Conservation (phyloP, 768 basidiomycete species). For the Piloderma croceum region DNA sequence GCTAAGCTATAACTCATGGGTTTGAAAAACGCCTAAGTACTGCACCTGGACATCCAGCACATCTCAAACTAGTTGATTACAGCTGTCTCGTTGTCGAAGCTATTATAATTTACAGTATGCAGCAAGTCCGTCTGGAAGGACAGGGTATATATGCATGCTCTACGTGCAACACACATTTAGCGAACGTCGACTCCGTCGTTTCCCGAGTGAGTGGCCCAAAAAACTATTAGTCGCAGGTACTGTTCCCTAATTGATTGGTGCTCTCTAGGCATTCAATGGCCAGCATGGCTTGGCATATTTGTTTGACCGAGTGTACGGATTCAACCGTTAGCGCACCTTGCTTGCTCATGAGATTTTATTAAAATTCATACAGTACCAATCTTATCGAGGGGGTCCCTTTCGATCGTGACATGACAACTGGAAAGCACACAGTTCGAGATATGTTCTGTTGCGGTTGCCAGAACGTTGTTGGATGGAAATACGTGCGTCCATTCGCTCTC, state of each 20-base stretch:
- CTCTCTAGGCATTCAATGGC: conserved; percentile 91
- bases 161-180: conserved; percentile 82
- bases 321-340: conserved; percentile 2
- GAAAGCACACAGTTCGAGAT: conserved; percentile 92
- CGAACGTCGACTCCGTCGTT: conserved; percentile 88
- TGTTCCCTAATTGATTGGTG: conserved; percentile 13
- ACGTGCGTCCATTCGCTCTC: conserved; percentile 51
- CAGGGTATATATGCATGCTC: conserved; percentile 86
- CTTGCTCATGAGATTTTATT: conserved; percentile 1
- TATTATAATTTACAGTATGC: too few relatives aligned
- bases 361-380: conserved; percentile 73
- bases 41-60: too few relatives aligned
- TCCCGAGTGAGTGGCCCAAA: conserved; percentile 71
- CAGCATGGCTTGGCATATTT: conserved; percentile 95
- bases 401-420: conserved; percentile 95
- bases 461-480: conserved; percentile 93
- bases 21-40: too few relatives aligned
- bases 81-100: too few relatives aligned
- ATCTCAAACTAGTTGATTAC: too few relatives aligned
- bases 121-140: too few relatives aligned
- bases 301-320: conserved; percentile 84
- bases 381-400: conserved; percentile 82
- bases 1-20: too few relatives aligned
- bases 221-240: too few relatives aligned
- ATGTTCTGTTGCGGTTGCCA: conserved; percentile 91